Conservation (phyloP, 1,284 basidiomycete species). For the Athelia sp. region DNA sequence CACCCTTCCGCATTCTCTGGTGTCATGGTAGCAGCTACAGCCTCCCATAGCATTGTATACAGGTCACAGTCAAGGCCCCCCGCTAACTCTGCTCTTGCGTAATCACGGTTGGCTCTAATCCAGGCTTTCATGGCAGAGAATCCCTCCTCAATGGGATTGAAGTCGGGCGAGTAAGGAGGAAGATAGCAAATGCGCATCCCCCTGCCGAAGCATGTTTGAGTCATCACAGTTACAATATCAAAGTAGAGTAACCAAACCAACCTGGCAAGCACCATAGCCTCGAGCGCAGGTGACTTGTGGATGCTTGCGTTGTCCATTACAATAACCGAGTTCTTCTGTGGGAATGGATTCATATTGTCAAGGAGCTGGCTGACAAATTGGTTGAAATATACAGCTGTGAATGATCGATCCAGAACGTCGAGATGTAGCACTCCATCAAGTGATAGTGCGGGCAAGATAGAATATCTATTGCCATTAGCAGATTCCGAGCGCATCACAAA, state of each 20-base stretch:
- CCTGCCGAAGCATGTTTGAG: conserved; percentile 9
- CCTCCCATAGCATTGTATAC: conserved; percentile 19
- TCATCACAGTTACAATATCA: not conserved
- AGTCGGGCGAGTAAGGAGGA: conserved; percentile 29
- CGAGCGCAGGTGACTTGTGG: conserved; percentile 21
- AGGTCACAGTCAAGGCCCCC: conserved; percentile 10
- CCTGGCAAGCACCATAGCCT: conserved; percentile 24
- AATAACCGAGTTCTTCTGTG: conserved; percentile 24
- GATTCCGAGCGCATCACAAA: not conserved
- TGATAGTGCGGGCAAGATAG: conserved; percentile 16
- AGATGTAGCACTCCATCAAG: conserved; percentile 18
- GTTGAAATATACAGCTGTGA: conserved; percentile 10
- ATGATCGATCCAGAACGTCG: conserved; percentile 16
- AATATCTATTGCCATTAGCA: conserved; percentile 10
- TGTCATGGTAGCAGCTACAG: no score
- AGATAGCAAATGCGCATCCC: conserved; percentile 25
- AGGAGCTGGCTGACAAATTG: conserved; percentile 20
- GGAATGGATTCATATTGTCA: conserved; percentile 23
- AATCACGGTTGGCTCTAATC: conserved; percentile 15
- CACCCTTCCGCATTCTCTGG: no score
- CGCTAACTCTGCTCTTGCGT: conserved; percentile 10
- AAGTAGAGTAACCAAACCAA: conserved; percentile 11
- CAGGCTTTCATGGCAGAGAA: conserved; percentile 27
- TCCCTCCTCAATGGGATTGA: conserved; percentile 27
- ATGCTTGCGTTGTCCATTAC: conserved; percentile 31